These are phyloP conservation scores for Umbelopsis sp. DNA, from an alignment of 371 early-diverging fungal species.

Conservation along the genomic window DNA sequence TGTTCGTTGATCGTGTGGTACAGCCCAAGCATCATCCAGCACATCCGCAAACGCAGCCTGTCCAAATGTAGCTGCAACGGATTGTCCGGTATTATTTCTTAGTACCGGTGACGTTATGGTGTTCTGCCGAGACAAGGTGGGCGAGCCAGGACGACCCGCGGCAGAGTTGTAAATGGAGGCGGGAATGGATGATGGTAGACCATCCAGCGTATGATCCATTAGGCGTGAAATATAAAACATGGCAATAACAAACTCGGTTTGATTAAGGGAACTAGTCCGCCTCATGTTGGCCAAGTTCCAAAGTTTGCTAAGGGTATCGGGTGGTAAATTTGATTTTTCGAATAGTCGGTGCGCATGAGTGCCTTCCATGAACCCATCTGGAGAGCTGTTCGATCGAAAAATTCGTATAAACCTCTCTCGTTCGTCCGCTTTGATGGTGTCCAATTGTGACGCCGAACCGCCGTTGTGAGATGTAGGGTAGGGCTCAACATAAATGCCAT, in stretches of 20 bases:
- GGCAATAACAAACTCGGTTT: conserved; percentile 80
- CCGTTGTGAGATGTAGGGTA: not conserved
- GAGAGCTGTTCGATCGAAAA: conserved; percentile 71
- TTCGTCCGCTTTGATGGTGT: conserved; percentile 63
- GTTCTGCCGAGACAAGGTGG: conserved; percentile 19
- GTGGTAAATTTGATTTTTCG: conserved; percentile 53
- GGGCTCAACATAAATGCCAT: conserved; percentile 38
- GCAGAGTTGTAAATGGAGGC: conserved; percentile 60
- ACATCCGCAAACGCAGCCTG: conserved; percentile 9
- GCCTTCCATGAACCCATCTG: conserved; percentile 68
- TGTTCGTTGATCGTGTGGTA: conserved; percentile 34
- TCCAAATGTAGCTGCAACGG: conserved; percentile 19
- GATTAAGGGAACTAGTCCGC: conserved; percentile 64
- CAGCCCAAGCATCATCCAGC: conserved; percentile 13
- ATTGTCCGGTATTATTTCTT: not conserved
- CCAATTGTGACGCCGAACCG: conserved; percentile 13
- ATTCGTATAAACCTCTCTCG: conserved; percentile 68
- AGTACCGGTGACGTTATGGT: not conserved
- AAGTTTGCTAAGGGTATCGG: conserved; percentile 50
- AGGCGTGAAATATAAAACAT: conserved; percentile 81
- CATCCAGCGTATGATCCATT: conserved; percentile 68
- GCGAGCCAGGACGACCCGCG: conserved; percentile 38
- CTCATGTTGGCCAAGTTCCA: conserved; percentile 77
- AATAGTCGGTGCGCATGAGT: conserved; percentile 53
- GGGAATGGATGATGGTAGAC: conserved; percentile 65